Evolutionary conservation across 139 green algal species (phyloP).

Genomic region (Coelastrella sp.): DNA sequence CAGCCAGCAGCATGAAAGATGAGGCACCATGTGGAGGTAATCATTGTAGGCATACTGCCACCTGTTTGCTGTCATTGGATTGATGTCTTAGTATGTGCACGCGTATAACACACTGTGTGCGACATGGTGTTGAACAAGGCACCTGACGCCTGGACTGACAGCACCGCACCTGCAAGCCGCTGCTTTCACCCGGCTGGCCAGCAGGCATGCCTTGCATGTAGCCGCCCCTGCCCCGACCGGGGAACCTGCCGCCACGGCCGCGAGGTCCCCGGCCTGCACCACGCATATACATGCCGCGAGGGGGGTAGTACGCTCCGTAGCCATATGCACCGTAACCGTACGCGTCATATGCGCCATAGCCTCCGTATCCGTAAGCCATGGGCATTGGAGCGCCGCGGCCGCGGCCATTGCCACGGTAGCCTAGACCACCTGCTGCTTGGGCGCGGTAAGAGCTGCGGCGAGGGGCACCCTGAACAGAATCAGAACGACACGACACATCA

Average conservation of each 20-base stretch:
- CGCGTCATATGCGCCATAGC: constrained; percentile 25
- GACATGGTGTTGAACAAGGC: neutral
- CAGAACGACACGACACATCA: neutral
- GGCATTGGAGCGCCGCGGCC: constrained; percentile 28
- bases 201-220: constrained; percentile 42
- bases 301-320: constrained; percentile 46
- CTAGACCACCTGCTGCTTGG: neutral
- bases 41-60: neutral
- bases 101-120: no score
- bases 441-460: constrained; percentile 40
- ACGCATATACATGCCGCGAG: constrained; percentile 37
- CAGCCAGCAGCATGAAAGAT: neutral
- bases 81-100: no score
- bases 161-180: constrained; percentile 74
- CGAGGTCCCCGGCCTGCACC: neutral
- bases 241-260: constrained; percentile 15
- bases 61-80: neutral
- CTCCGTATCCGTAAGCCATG: constrained; percentile 40
- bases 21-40: neutral
- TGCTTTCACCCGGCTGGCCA: constrained; percentile 55
- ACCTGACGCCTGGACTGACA: neutral
- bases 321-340: constrained; percentile 21
- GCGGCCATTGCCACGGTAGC: constrained; percentile 39
- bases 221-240: constrained; percentile 20
- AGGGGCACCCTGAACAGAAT: constrained; percentile 29